Percentiles rank a stretch among this genome's conserved stretches.
phyloP scores from a whole-genome alignment of 768 basidiomycete genomes.

The Daedaleopsis nitida region DNA sequence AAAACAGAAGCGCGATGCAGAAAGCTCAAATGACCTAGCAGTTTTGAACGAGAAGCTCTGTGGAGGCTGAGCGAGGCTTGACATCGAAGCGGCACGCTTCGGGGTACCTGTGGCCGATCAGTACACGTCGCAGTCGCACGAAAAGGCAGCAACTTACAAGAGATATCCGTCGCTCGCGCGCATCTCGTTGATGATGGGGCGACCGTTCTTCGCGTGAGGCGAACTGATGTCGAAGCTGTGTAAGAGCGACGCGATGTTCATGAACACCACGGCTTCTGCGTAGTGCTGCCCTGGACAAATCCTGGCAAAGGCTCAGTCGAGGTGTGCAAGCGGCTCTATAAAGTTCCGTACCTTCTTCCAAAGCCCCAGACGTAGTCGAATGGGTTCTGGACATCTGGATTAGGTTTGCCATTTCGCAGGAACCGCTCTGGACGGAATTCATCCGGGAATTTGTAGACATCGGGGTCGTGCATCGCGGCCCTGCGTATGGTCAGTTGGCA shows the following conservation, averaged over 20 bases:
- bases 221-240: constrained; percentile 9
- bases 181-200: background rate
- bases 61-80: background rate
- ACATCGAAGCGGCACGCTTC: background rate
- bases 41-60: background rate
- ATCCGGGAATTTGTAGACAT: constrained; percentile 3
- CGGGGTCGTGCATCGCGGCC: constrained; percentile 7
- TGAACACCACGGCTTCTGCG: constrained; percentile 7
- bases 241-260: constrained; percentile 10
- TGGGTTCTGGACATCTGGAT: background rate
- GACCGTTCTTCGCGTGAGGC: background rate
- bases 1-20: no score
- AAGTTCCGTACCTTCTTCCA: constrained; percentile 7
- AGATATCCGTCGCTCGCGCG: background rate
- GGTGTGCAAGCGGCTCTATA: no score
- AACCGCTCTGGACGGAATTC: constrained; percentile 14
- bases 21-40: no score
- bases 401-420: constrained; percentile 1
- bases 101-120: background rate
- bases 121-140: background rate
- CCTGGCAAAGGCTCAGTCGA: background rate
- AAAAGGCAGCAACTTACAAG: background rate
- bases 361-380: constrained; percentile 2
- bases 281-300: constrained; percentile 12
- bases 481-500: background rate